Base-by-base conservation (phyloP, 1,139 yeast genomes). In the Yamadazyma dushanensis region DNA sequence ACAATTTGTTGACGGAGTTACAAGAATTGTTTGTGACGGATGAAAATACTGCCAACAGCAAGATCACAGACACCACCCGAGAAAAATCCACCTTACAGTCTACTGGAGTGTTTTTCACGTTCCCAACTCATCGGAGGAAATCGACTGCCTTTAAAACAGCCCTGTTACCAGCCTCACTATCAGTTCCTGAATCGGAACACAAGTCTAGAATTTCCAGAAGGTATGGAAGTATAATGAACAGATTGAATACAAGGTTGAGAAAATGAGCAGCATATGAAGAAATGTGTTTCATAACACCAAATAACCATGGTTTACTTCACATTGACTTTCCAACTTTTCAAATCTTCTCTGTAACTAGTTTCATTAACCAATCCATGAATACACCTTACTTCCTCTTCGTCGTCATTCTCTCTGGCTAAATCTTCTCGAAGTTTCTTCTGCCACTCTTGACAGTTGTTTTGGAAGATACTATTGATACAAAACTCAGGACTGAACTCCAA, bases 401-500 rank as follows among this genome's bases (percentile, higher is more conserved):
- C 87, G 16, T 84, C 87, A 20, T 53, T 47, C 11, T 70, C 69
- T 39, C 31, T 26, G 3, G 39, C 43, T 23, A 47, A 40, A 24
- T 41, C 44, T 8, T 41, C 43, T 18, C 38, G 67, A 5, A 56
- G 32, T 28, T 59, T 63, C 34, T 59, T 58, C 44, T 57, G 65
- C 84, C 84, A 83, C 1, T 92, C 94, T 36, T 78, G 76, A 1
- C 90, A 86, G 16, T 84, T 86, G 31, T 60, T 57, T 16, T 76
- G 72, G 43, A 88, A 75, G 2, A 90, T 83, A 54, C 87, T 95
- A 28, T 80, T 78, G 8, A 89, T 71, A 45, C 92, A 78, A 38
- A 79, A 83, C 33, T 76, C 75, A 0, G 96, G 95, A 8, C 83
- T 70, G 41, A 73, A 77, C 44, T 84, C 92, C 34, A 86, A 78